phyloP scores from a whole-genome alignment of 2,329 filamentous ascomycete species.

The Cytospora leucostoma region DNA sequence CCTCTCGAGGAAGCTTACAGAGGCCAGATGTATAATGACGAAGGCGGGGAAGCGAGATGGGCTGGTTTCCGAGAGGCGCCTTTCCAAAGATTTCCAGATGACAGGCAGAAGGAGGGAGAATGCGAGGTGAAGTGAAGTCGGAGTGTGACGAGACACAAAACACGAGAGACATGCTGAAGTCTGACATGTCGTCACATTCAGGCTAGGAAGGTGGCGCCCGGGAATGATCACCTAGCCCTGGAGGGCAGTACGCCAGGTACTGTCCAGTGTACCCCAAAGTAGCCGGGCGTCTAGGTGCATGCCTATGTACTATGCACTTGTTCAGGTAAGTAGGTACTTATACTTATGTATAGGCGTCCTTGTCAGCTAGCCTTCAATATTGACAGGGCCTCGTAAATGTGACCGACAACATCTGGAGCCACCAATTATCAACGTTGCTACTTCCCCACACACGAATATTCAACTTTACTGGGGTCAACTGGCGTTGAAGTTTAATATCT shows the following conservation, averaged over 20 bases:
- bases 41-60: background rate
- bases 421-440: background rate
- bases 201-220: background rate
- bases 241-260: too few relatives aligned
- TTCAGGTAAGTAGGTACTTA: constrained; percentile 10
- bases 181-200: too few relatives aligned
- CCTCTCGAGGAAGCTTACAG: background rate
- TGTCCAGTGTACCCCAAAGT: background rate
- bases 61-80: too few relatives aligned
- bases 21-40: background rate
- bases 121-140: background rate
- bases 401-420: too few relatives aligned
- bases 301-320: background rate
- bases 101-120: background rate
- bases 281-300: too few relatives aligned
- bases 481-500: constrained; percentile 7
- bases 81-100: too few relatives aligned
- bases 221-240: constrained; percentile 3
- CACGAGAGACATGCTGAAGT: too few relatives aligned
- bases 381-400: too few relatives aligned
- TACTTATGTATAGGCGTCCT: constrained; percentile 11
- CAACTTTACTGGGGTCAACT: background rate
- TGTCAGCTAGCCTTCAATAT: background rate
- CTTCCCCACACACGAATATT: constrained; percentile 14
- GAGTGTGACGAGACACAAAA: background rate